Evolutionary conservation across 495 filamentous ascomycete species (phyloP), one percentile per base, ranked within the genome.

Genomic region (Penicillium egyptiacum): DNA sequence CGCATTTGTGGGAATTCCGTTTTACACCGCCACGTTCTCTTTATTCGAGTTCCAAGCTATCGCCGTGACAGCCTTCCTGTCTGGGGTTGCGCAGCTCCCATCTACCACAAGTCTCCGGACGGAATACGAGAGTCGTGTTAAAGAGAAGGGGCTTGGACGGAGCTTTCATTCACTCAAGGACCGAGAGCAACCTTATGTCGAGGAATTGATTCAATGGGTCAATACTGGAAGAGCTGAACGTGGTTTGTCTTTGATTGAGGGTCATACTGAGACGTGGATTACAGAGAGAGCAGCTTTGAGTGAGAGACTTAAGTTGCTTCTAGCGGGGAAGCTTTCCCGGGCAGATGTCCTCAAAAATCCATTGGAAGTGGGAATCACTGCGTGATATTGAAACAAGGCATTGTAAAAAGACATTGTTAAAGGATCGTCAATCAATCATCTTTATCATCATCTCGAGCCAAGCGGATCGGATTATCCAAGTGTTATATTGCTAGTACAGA

Each of bases 21-120:
- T 82, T 63, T 79, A 84, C 44, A 81, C 80, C 0, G 82, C 83
- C 0, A 84, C 84, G 0, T 88, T 88, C 55, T 81, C 84, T 0
- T 70, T 86, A 8, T 87, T 86, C 49, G 86, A 88, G 58, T 85
- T 84, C 61, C 86, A 88, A 56, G 83, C 83, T 3, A 83, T 85
- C 49, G 81, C 77, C 1, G 71, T 82, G 1, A 75, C 84, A 9
- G 79, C 80, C 6, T 79, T 86, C 0, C 77, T 88, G 37, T 70
- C 82, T 4, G 82, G 80, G 0, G 68, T 74, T 35, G 80, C 77
- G 0, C 52, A 61, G 10, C 65, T 89, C 2, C 87, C 86, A 0
- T 31, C 68, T 0, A 33, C 66, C 28, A 66, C 68, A 5, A 68
- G 62, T 1, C 83, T 88, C 80, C 70, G 75, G 48, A 50, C 53